phyloP scores from a whole-genome alignment of 352 stramenopile genomes.

The Thalassiosira ordinaria region DNA sequence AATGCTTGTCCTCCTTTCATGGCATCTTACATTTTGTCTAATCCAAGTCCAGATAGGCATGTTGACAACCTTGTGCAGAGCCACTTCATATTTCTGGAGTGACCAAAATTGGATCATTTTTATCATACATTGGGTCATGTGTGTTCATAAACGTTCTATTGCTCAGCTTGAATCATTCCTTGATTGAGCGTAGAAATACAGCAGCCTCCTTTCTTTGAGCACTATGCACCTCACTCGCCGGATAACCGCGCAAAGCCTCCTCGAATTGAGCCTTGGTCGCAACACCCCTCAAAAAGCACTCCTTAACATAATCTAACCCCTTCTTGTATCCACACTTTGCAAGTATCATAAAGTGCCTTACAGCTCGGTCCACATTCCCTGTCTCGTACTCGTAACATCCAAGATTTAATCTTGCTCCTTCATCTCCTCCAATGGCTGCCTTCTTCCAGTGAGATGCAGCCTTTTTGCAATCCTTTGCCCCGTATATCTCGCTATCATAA shows the following conservation, averaged over 20 bases:
- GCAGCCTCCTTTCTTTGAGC: background rate
- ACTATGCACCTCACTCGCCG: background rate
- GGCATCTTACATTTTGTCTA: too few relatives aligned
- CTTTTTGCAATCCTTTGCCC: background rate
- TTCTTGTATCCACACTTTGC: background rate
- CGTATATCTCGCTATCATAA: background rate
- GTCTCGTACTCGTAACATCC: background rate
- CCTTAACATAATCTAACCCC: background rate
- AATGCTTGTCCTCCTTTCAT: too few relatives aligned
- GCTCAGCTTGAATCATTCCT: too few relatives aligned
- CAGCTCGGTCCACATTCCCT: background rate
- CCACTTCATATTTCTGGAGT: too few relatives aligned
- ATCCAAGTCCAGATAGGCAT: too few relatives aligned
- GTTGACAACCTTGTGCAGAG: too few relatives aligned
- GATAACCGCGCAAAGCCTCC: background rate
- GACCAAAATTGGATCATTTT: too few relatives aligned
- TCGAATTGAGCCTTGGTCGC: background rate
- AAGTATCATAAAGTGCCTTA: background rate
- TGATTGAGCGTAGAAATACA: background rate
- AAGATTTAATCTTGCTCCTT: background rate
- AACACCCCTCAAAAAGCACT: background rate
- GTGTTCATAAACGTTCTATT: too few relatives aligned
- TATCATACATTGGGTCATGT: too few relatives aligned
- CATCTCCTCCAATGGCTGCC: background rate
- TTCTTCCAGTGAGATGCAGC: background rate